phyloP scores from a whole-genome alignment of 2,329 filamentous ascomycete genomes.

The Xylariales sp. region DNA sequence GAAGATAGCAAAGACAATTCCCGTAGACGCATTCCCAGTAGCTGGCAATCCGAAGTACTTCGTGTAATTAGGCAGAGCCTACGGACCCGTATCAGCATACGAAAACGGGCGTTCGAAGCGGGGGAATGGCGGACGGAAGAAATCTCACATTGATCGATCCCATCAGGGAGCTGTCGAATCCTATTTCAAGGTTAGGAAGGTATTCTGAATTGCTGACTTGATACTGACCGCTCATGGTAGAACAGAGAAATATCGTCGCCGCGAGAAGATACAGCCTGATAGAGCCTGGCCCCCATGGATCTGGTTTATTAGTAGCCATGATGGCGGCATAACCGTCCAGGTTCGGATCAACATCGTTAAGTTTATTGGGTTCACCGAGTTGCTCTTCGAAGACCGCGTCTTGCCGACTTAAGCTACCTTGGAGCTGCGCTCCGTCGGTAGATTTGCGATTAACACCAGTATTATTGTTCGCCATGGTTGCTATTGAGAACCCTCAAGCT shows the following conservation, averaged over 20 bases:
- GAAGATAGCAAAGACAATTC: conserved; percentile 59
- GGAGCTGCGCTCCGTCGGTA: neutral
- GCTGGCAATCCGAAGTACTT: conserved; percentile 53
- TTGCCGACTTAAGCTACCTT: neutral
- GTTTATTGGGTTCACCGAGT: neutral
- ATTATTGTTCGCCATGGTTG: conserved; percentile 13
- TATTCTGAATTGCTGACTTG: neutral
- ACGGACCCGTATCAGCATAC: neutral
- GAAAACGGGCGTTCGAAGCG: neutral
- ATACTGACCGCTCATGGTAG: conserved; percentile 55
- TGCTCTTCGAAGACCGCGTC: conserved; percentile 10
- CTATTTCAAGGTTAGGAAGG: conserved; percentile 39
- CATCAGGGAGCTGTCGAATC: conserved; percentile 57
- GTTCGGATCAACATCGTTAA: conserved; percentile 34
- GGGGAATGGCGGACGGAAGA: neutral
- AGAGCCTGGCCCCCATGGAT: conserved; percentile 48
- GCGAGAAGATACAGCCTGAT: conserved; percentile 49
- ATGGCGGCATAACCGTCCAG: conserved; percentile 49
- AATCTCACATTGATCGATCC: conserved; percentile 55
- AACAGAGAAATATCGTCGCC: conserved; percentile 50
- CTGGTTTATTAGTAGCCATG: conserved; percentile 49
- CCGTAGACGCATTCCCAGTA: conserved; percentile 54
- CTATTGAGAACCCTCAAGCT: neutral
- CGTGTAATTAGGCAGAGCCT: conserved; percentile 55
- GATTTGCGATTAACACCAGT: neutral